Base-by-base conservation (phyloP, 495 filamentous ascomycete genomes). In the Aspergillus ellipticus region DNA sequence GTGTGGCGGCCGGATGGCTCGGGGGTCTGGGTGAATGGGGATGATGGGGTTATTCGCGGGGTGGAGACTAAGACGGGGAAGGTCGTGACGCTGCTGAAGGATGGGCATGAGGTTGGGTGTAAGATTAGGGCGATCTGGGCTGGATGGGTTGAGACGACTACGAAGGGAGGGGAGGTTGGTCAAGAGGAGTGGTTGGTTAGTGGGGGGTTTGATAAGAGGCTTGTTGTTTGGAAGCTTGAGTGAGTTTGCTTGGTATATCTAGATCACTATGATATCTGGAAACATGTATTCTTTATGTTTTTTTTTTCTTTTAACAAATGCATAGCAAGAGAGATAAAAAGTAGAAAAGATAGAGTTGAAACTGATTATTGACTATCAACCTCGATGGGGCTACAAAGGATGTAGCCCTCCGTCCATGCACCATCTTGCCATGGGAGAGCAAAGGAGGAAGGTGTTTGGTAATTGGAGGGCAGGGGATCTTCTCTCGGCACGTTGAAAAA, bases 351-450 rank as follows among this genome's bases (percentile, higher is more conserved):
- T 17, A 45, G 49, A 22, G 21, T n/a, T n/a, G n/a, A n/a, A 24
- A 49, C 20, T 20, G 24, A 28, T 28, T 7, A 3, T 28, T 28
- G 24, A 24, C 31, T 48, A 49, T 49, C 43, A 26, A 10, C 35
- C 45, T 53, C 49, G 45, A 26, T 2, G 43, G 29, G 19, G 33
- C 49, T 57, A 45, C 51, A 64, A 70, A 45, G 42, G 33, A 65
- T 96, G 85, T 96, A 79, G 79, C 85, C 85, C 74, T 76, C 82
- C 84, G 86, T 91, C 85, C 89, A 96, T 92, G 88, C 91, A 96
- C 90, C 82, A 75, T 76, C 58, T 75, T 76, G 71, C 82, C 82
- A 84, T 76, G 56, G 31, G 76, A 65, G 66, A 75, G 57, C 74
- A 79, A 79, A 79, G 74, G 71, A 68, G 79, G 58, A 73, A 74